A percentile compares a stretch with the other conserved stretches of the same genome.
These are phyloP conservation scores for Puccinia polysora DNA, from an alignment of 1,284 basidiomycete species.

Conservation along the genomic window DNA sequence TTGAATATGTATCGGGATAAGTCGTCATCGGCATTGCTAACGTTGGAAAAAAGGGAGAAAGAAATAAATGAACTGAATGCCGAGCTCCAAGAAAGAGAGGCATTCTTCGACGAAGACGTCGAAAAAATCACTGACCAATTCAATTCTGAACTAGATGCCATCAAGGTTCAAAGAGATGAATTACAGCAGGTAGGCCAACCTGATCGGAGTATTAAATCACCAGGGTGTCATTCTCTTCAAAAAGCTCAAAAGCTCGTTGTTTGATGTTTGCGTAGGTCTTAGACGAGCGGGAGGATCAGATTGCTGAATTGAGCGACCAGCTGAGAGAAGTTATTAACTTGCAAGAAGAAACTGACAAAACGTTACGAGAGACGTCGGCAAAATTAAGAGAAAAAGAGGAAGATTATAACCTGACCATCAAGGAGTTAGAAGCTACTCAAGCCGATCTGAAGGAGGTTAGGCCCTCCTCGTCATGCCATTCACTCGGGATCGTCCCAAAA, in stretches of 20 bases:
- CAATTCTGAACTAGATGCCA: conserved; percentile 53
- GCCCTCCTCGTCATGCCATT: background rate
- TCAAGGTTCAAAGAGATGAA: conserved; percentile 53
- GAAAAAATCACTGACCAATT: conserved; percentile 53
- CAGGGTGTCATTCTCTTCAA: background rate
- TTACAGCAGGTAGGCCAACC: conserved; percentile 50
- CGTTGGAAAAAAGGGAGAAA: conserved; percentile 53
- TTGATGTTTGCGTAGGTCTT: conserved; percentile 56
- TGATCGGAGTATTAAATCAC: conserved; percentile 31
- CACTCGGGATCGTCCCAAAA: conserved; percentile 5
- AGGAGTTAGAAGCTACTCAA: conserved; percentile 65
- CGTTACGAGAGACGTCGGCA: conserved; percentile 62
- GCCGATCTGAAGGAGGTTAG: conserved; percentile 69
- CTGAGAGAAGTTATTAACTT: conserved; percentile 66
- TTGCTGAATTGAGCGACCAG: conserved; percentile 66
- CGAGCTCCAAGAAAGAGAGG: conserved; percentile 50
- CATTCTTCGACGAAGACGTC: conserved; percentile 52
- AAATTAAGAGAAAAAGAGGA: conserved; percentile 65
- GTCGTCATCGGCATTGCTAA: conserved; percentile 53
- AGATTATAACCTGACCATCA: conserved; percentile 67
- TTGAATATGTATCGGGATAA: conserved; percentile 54
- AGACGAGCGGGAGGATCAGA: conserved; percentile 68
- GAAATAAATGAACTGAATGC: conserved; percentile 55
- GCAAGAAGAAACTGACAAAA: conserved; percentile 64
- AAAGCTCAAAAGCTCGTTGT: background rate